Evolutionary conservation across 73 alveolate species (phyloP).

Genomic region (Paramecium biaurelia): DNA sequence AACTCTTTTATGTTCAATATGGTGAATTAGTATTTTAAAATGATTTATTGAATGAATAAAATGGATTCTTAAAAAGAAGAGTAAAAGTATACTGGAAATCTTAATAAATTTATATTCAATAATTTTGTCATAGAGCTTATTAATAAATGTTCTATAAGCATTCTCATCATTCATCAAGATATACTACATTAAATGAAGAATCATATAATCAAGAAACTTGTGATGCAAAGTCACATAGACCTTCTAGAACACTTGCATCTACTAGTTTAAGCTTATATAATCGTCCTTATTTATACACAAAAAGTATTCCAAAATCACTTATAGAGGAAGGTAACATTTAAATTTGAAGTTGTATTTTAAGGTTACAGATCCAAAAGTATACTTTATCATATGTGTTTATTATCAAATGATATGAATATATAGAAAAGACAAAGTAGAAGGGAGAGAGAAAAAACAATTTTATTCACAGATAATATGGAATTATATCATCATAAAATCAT

Average conservation of each 20-base stretch:
- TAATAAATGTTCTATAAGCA: not conserved
- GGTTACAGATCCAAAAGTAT: not conserved
- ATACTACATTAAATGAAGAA: not conserved
- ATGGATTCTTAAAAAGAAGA: not conserved
- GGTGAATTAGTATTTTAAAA: not conserved
- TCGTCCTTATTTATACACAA: not conserved
- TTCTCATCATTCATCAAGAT: not conserved
- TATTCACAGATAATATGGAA: conserved; percentile 19
- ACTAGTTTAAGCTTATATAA: not conserved
- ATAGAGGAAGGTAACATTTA: not conserved
- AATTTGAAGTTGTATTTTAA: not conserved
- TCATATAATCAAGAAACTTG: not conserved
- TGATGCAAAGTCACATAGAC: not conserved
- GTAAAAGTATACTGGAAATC: not conserved
- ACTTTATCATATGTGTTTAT: not conserved
- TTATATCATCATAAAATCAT: not conserved
- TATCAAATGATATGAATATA: not conserved
- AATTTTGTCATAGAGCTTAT: not conserved
- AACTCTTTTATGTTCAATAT: not conserved
- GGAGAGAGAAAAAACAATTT: not conserved
- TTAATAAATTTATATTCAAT: not conserved
- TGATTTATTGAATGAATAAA: not conserved
- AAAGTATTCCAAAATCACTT: not conserved
- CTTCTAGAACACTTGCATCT: not conserved
- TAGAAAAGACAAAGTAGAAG: not conserved